phyloP scores from a whole-genome alignment of 805 yeast genomes.

The Candida insectorum region DNA sequence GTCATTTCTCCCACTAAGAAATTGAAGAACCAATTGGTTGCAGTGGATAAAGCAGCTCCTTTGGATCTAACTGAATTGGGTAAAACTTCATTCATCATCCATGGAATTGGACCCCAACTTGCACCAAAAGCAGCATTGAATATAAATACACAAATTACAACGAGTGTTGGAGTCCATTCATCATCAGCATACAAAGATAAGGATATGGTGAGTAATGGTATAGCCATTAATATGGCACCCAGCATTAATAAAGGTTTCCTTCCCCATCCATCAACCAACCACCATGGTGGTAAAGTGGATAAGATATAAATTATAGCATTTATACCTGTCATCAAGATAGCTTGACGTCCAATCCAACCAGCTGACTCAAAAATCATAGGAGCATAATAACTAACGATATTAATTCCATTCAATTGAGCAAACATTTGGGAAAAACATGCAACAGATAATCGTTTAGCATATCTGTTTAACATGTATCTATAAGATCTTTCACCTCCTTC shows the following conservation, averaged over 20 bases:
- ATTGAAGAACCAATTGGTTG: conserved; percentile 90
- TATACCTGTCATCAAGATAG: conserved; percentile 87
- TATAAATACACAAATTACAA: conserved; percentile 71
- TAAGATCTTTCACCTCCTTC: conserved; percentile 78
- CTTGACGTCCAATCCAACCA: conserved; percentile 88
- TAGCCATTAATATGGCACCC: conserved; percentile 80
- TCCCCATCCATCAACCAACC: conserved; percentile 87
- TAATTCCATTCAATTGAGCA: conserved; percentile 92
- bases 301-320: conserved; percentile 37
- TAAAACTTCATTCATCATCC: conserved; percentile 87
- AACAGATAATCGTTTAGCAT: conserved; percentile 73
- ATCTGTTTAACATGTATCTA: conserved; percentile 69
- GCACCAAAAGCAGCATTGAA: conserved; percentile 84
- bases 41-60: conserved; percentile 88
- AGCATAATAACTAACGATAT: conserved; percentile 88
- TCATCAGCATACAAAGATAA: conserved; percentile 40
- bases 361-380: conserved; percentile 93
- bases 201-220: conserved; percentile 63
- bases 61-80: conserved; percentile 83
- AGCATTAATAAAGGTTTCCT: conserved; percentile 76
- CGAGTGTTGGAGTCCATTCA: conserved; percentile 58
- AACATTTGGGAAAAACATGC: conserved; percentile 90
- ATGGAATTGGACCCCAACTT: conserved; percentile 94
- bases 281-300: conserved; percentile 88
- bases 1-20: conserved; percentile 91